Evolutionary conservation across 1,139 yeast genomes (phyloP).

Genomic region (Pichia terricola): DNA sequence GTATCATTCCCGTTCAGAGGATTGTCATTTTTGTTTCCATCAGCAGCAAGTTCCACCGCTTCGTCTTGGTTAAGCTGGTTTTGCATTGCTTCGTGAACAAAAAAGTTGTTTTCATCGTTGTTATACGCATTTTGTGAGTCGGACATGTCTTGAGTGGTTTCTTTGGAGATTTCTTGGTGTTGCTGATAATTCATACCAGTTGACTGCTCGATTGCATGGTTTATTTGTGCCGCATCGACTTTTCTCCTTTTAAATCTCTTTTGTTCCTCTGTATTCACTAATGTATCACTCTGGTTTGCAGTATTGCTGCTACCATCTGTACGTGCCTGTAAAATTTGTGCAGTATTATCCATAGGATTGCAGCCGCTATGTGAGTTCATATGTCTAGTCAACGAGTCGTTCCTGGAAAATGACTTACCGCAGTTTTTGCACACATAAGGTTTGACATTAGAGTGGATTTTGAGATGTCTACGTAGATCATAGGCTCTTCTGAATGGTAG

Average conservation of each 20-base stretch:
- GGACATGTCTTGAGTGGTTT: too few relatives aligned
- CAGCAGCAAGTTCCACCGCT: background rate
- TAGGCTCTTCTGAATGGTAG: slow-evolving; percentile 62
- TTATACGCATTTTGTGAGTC: background rate
- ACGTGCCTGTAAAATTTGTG: too few relatives aligned
- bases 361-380: slow-evolving; percentile 22
- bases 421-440: slow-evolving; percentile 58
- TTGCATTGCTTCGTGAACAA: slow-evolving; percentile 3
- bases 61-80: background rate
- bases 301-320: too few relatives aligned
- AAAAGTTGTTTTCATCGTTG: slow-evolving; percentile 5
- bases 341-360: too few relatives aligned
- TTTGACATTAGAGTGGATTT: slow-evolving; percentile 68
- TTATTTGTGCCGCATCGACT: too few relatives aligned
- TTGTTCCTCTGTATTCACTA: too few relatives aligned
- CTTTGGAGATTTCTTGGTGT: too few relatives aligned
- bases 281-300: too few relatives aligned
- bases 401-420: slow-evolving; percentile 60
- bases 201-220: too few relatives aligned
- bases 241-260: too few relatives aligned
- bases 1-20: background rate
- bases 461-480: slow-evolving; percentile 67
- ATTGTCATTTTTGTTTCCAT: background rate
- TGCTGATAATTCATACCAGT: too few relatives aligned
- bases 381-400: slow-evolving; percentile 66